Base-by-base conservation (phyloP, 768 basidiomycete species). In the Chalciporus chontae region DNA sequence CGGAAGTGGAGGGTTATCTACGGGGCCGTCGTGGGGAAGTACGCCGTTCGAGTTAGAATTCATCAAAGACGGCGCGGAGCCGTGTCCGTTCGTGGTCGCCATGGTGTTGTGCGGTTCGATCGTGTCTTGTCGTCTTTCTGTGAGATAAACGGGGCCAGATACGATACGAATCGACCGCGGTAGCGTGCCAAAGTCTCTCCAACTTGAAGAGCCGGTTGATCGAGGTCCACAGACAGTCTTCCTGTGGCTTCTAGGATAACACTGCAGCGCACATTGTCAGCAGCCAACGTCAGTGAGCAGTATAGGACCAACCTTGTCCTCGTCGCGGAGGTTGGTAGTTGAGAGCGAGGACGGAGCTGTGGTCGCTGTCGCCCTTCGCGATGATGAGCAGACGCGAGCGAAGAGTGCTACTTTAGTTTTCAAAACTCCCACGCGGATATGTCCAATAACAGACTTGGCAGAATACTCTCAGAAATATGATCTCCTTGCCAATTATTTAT, bases 1-100 rank as follows among this genome's bases (percentile, higher is more conserved):
- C 0, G 62, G 62, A 11, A 69, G 62, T 10, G 69, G 64, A 23
- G 76, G 62, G 7, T 77, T 59, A 55, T 71, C 70, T 47, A 71
- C 65, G 26, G 68, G 61, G 50, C 66, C 58, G 38, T 70, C 66
- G 27, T 61, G 58, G 5, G 58, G 27, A 14, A 57, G 45, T 10
- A 42, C 47, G 40, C 67, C 67, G 18, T 69, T 69, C 27, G 69
- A 66, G 11, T 54, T 54, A 21, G 69, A 62, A 18, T 51, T 52
- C 24, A 67, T 60, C 53, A 68, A 56, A 44, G 67, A 53, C 40
- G 69, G 62, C 39, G 60, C 52, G 6, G 61, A 18, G 44, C 55
- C 56, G 19, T 56, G 57, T 52, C 58, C 61, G 23, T 58, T 63
- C 6, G 52, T 63, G 32, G 58, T 52, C 40, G 61, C 53, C 61